Conservation (phyloP, 192 early-diverging fungal genomes). For the Backusella psychrophila region DNA sequence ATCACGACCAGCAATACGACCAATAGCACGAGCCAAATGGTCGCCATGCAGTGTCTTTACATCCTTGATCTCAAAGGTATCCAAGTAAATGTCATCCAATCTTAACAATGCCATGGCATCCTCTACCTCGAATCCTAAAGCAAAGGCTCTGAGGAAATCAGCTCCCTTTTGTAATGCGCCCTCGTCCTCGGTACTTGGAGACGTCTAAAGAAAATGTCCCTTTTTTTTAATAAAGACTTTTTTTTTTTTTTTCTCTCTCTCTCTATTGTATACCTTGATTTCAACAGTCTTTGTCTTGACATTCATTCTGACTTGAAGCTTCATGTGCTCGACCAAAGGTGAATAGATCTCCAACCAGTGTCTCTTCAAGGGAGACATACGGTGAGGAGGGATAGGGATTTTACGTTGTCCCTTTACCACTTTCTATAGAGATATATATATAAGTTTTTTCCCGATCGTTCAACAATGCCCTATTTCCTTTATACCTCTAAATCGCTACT, state of each 20-base stretch:
- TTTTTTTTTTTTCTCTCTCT: neutral
- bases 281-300: conserved; percentile 86
- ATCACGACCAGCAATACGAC: conserved; percentile 96
- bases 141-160: conserved; percentile 94
- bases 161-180: conserved; percentile 95
- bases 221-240: neutral
- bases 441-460: neutral
- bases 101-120: conserved; percentile 93
- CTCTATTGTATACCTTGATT: conserved; percentile 54
- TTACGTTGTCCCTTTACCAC: conserved; percentile 61
- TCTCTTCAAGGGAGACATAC: conserved; percentile 87
- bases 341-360: conserved; percentile 97
- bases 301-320: conserved; percentile 96
- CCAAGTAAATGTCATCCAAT: conserved; percentile 95
- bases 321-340: conserved; percentile 93
- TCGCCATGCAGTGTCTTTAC: conserved; percentile 94
- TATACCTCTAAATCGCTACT: conserved; percentile 53
- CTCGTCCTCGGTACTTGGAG: conserved; percentile 79
- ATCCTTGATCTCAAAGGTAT: conserved; percentile 98
- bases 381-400: conserved; percentile 92
- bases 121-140: conserved; percentile 91
- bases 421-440: conserved; percentile 7
- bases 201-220: conserved; percentile 44
- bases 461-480: neutral
- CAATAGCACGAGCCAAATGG: conserved; percentile 95